Conservation (phyloP, 2,329 filamentous ascomycete species). For the Neophaeococcomyces mojaviensis region DNA sequence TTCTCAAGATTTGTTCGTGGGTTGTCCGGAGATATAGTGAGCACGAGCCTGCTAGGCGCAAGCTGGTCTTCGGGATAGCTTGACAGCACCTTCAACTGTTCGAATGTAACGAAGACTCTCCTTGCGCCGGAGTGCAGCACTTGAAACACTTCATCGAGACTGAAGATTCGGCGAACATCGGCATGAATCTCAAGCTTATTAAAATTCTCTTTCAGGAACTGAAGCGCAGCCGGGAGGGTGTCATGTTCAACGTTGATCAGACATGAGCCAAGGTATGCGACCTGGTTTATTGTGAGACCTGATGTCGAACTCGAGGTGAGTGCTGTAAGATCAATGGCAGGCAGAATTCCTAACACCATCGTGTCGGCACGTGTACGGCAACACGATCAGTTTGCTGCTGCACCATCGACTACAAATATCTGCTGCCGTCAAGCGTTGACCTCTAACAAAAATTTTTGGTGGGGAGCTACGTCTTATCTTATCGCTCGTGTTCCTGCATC, state of each 20-base stretch:
- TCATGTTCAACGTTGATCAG: constrained; percentile 47
- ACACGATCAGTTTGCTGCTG: too few relatives aligned
- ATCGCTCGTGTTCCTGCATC: too few relatives aligned
- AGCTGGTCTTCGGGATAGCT: constrained; percentile 40
- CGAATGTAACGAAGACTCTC: constrained; percentile 71
- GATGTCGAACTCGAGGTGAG: constrained; percentile 27
- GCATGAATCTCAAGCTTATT: constrained; percentile 58
- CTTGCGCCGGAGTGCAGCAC: constrained; percentile 79
- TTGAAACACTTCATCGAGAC: constrained; percentile 65
- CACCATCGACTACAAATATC: too few relatives aligned
- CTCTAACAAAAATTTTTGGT: too few relatives aligned
- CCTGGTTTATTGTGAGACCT: constrained; percentile 45
- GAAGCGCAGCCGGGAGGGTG: constrained; percentile 39
- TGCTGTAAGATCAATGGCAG: neutral
- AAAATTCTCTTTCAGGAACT: constrained; percentile 51
- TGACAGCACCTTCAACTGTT: constrained; percentile 55
- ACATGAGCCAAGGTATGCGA: constrained; percentile 54
- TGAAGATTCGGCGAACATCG: constrained; percentile 63
- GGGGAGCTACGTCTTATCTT: too few relatives aligned
- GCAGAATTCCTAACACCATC: neutral
- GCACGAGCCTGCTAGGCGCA: constrained; percentile 49
- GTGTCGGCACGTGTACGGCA: too few relatives aligned
- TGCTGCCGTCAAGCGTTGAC: too few relatives aligned
- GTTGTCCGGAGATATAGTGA: constrained; percentile 39
- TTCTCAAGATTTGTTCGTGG: constrained; percentile 28